Base-by-base conservation (phyloP, 2,329 filamentous ascomycete genomes). In the Fusarium sp. region DNA sequence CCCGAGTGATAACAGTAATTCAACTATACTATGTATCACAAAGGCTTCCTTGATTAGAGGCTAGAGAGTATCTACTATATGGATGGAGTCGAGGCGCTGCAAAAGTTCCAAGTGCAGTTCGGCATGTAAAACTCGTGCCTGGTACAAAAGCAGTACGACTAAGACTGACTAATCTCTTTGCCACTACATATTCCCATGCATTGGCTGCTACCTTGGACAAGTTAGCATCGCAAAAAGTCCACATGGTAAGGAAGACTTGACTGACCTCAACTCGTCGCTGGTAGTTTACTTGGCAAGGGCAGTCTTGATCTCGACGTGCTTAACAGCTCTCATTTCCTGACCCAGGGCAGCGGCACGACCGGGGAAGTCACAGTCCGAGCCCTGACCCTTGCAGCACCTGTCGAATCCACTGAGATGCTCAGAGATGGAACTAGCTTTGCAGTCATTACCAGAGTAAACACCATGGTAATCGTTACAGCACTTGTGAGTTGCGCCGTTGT, bases 21-120 rank as follows among this genome's bases (percentile, higher is more conserved):
- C 7, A 20, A 20, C 12, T 1, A 47, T 20, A 22, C 26, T 1
- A 9, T 13, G 5, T 20, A 0, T 47, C 7, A 22, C 0, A 47
- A 13, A 28, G 17, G 15, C n/a, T 20, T 22, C 11, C 44, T 28
- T 28, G 0, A 9, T 2, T 18, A 26, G 17, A 14, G 6, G 7
- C 2, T 3, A 14, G 1, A 0, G 20, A 22, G 12, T 22, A 20
- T 47, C 44, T 47, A 28, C 18, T 20, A 5, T 8, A 28, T 28
- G 24, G 1, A 24, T 42, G 9, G 1, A 9, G n/a, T 1, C 9
- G 14, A 24, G 14, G n/a, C 41, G 0, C 5, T 24, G 8, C 3
- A 17, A 17, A 44, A 24, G 41, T 14, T 36, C 35, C 15, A 35
- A 1, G 14, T 35, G 35, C 35, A 35, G 35, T 8, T 17, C 35